A percentile compares a stretch with the other conserved stretches of the same genome.
phyloP scores from a whole-genome alignment of 192 early-diverging fungal species.

The Pilobolus umbonatus region DNA sequence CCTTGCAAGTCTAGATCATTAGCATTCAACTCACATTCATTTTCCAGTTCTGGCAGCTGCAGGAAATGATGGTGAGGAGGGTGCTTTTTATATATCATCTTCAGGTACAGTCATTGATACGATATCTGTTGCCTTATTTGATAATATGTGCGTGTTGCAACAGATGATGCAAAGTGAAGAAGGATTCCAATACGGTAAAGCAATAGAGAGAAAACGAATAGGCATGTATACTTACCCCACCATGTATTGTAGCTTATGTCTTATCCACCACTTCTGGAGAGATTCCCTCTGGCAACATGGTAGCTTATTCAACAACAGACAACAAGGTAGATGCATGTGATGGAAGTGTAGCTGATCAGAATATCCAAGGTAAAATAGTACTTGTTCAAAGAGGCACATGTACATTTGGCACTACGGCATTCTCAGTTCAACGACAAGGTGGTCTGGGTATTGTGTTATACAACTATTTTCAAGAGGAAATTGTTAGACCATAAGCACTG shows the following conservation, averaged over 20 bases:
- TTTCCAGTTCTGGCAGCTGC: conserved; percentile 59
- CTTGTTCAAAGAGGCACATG: conserved; percentile 70
- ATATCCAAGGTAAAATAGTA: conserved; percentile 45
- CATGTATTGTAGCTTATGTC: conserved; percentile 1
- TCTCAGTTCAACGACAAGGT: conserved; percentile 48
- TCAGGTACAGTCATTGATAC: conserved; percentile 52
- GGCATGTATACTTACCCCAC: conserved; percentile 22
- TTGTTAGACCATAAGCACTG: conserved; percentile 19
- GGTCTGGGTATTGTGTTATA: conserved; percentile 66
- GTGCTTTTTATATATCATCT: conserved; percentile 53
- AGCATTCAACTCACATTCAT: too few species aligned
- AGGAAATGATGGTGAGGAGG: conserved; percentile 63
- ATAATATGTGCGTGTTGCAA: conserved; percentile 37
- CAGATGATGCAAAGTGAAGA: neutral
- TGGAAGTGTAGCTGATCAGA: conserved; percentile 27
- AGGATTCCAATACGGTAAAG: conserved; percentile 14
- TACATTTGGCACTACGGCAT: conserved; percentile 58
- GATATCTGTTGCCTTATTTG: conserved; percentile 54
- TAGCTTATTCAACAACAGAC: conserved; percentile 37
- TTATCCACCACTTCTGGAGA: conserved; percentile 16
- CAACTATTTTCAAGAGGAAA: conserved; percentile 32
- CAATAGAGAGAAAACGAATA: conserved; percentile 29
- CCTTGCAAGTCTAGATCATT: too few species aligned
- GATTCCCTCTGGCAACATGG: conserved; percentile 37
- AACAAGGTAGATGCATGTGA: conserved; percentile 47